phyloP scores from a whole-genome alignment of 805 yeast species.

The Hanseniaspora mollemarum region DNA sequence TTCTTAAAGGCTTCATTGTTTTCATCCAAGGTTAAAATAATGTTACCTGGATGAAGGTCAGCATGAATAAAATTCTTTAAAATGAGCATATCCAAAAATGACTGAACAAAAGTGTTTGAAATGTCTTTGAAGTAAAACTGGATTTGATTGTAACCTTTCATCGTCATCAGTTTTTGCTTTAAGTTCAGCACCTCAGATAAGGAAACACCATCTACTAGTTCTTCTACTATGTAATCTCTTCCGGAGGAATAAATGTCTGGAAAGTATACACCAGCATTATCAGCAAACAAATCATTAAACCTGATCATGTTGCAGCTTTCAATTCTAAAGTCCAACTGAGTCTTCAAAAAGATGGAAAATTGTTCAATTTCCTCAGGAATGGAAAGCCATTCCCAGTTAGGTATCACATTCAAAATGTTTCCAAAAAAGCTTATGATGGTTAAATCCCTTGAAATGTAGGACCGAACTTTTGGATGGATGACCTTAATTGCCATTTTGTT shows the following conservation, averaged over 20 bases:
- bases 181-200: constrained; percentile 57
- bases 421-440: constrained; percentile 79
- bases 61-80: constrained; percentile 92
- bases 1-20: constrained; percentile 23
- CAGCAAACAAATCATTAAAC: constrained; percentile 39
- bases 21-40: constrained; percentile 29
- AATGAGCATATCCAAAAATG: constrained; percentile 85
- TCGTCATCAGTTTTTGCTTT: constrained; percentile 18
- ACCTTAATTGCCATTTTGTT: constrained; percentile 69
- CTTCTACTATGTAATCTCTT: constrained; percentile 61
- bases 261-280: constrained; percentile 3
- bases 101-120: constrained; percentile 62
- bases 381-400: constrained; percentile 96
- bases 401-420: constrained; percentile 50
- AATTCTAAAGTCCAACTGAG: constrained; percentile 80
- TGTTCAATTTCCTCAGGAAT: constrained; percentile 89
- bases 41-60: constrained; percentile 94
- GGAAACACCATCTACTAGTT: constrained; percentile 60
- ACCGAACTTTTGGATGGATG: constrained; percentile 75
- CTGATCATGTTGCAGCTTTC: constrained; percentile 71
- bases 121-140: constrained; percentile 11
- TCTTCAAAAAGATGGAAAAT: constrained; percentile 70
- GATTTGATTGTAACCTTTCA: background rate
- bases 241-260: constrained; percentile 54
- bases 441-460: constrained; percentile 65